phyloP scores from a whole-genome alignment of 805 yeast genomes.

The Metschnikowia gruessii region DNA sequence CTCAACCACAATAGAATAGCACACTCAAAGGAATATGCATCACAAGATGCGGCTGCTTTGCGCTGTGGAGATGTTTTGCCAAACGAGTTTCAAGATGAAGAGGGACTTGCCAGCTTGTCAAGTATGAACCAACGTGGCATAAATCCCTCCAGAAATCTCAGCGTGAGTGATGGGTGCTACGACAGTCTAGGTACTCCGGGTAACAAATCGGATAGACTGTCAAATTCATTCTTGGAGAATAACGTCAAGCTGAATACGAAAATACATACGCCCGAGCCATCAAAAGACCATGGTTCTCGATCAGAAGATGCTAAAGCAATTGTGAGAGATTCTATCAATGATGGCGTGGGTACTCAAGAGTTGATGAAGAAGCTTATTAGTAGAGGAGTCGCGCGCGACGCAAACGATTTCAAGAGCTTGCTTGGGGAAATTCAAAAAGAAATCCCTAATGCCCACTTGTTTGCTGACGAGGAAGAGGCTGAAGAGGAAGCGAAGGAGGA shows the following conservation, averaged over 20 bases:
- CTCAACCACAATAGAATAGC: conserved; percentile 74
- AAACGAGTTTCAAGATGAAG: conserved; percentile 54
- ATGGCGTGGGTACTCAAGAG: conserved; percentile 17
- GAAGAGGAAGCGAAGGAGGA: conserved; percentile 5
- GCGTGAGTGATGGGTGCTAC: conserved; percentile 35
- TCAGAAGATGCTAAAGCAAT: not conserved
- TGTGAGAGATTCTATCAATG: conserved; percentile 2
- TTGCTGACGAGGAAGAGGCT: conserved; percentile 37
- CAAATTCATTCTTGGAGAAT: not conserved
- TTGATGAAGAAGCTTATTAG: conserved; percentile 38
- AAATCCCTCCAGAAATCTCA: conserved; percentile 44
- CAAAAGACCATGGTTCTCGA: not conserved
- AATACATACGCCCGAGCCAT: not conserved
- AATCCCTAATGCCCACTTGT: conserved; percentile 35
- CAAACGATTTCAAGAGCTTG: conserved; percentile 28
- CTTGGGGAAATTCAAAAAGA: conserved; percentile 33
- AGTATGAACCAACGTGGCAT: conserved; percentile 33
- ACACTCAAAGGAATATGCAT: conserved; percentile 64
- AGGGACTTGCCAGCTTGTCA: conserved; percentile 41
- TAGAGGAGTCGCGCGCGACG: conserved; percentile 33
- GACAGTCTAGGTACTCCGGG: conserved; percentile 24
- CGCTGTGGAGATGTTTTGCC: conserved; percentile 58
- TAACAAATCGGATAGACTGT: not conserved
- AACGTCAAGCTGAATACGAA: not conserved
- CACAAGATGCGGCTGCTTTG: conserved; percentile 73